Base-by-base conservation (phyloP, 805 yeast species). In the Teunomyces pallodes region DNA sequence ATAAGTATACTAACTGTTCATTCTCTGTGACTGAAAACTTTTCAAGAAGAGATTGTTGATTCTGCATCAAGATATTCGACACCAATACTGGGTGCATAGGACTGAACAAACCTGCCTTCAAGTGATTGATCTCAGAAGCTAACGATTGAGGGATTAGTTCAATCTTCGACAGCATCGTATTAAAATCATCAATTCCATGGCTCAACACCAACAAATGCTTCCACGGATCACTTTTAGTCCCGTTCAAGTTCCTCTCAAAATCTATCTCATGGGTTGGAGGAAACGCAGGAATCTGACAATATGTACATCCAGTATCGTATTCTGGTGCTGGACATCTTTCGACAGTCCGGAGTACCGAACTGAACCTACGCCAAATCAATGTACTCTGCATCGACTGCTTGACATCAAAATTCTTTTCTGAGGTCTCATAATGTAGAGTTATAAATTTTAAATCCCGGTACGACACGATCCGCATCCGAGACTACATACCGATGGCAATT, bases 271-370 rank as follows among this genome's bases (percentile, higher is more conserved):
- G 70, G 41, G 60, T 69, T 6, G 51, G 53, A 2, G 83, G 86
- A 48, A 76, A 70, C 28, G 56, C 54, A 0, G 67, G 64, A 2
- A 59, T 31, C 36, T 62, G 56, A 54, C 90, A 86, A 51, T 60
- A 67, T 0, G 89, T 83, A 57, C 88, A 83, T 0, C 87, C 87
- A 0, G 86, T 81, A 50, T 82, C 84, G 42, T 62, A 65, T 6
- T 41, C 51, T 1, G 87, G 85, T 7, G 60, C 57, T 0, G 87
- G 86, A 54, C 86, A 82, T 14, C 49, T 50, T 9, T 50, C 32
- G 9, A 49, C 44, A 8, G 28, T 26, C 9, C 28, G 12, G 30
- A 38, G 17, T 16, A 12, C n/a, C 14, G 41, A 38, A 9, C n/a
- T 38, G 13, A 24, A 38, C 41, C 41, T 20, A 26, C 41, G 41